A percentile compares a stretch with the other conserved stretches of the same genome.
phyloP scores from a whole-genome alignment of 495 filamentous ascomycete species.

The Astrocystis sublimbata region DNA sequence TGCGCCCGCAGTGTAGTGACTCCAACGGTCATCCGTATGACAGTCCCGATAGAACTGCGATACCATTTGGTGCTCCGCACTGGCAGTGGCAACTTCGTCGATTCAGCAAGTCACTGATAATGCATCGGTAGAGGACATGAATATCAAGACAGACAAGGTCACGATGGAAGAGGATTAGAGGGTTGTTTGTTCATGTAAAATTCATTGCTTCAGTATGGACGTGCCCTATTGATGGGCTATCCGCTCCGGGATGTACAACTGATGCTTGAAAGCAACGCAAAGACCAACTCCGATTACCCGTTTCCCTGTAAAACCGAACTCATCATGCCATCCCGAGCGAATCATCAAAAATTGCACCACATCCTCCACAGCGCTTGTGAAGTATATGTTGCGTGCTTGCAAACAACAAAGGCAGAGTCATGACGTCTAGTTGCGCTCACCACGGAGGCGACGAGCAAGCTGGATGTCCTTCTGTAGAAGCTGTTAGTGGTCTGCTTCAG shows the following conservation, averaged over 20 bases:
- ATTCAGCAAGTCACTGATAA: no score
- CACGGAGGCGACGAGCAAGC: constrained; percentile 93
- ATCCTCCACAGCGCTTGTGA: constrained; percentile 24
- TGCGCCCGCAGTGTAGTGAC: no score
- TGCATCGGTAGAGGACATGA: no score
- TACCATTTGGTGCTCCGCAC: no score
- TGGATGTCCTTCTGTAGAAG: constrained; percentile 82
- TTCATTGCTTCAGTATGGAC: constrained; percentile 28
- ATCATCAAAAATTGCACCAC: constrained; percentile 28
- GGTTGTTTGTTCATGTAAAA: constrained; percentile 11
- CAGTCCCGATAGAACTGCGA: no score
- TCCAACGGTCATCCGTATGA: no score
- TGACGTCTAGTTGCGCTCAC: constrained; percentile 80
- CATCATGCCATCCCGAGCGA: constrained; percentile 37
- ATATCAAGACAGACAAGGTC: neutral
- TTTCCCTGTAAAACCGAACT: constrained; percentile 34
- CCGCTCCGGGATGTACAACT: constrained; percentile 39
- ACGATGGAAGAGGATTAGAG: neutral
- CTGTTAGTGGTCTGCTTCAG: constrained; percentile 39
- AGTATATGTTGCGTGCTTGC: constrained; percentile 14
- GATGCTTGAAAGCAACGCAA: constrained; percentile 35
- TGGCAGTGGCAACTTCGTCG: no score
- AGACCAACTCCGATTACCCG: constrained; percentile 44
- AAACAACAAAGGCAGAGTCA: constrained; percentile 14
- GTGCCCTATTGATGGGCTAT: constrained; percentile 14